phyloP scores from a whole-genome alignment of 2,329 filamentous ascomycete genomes.

The Diaporthe aspalathi region DNA sequence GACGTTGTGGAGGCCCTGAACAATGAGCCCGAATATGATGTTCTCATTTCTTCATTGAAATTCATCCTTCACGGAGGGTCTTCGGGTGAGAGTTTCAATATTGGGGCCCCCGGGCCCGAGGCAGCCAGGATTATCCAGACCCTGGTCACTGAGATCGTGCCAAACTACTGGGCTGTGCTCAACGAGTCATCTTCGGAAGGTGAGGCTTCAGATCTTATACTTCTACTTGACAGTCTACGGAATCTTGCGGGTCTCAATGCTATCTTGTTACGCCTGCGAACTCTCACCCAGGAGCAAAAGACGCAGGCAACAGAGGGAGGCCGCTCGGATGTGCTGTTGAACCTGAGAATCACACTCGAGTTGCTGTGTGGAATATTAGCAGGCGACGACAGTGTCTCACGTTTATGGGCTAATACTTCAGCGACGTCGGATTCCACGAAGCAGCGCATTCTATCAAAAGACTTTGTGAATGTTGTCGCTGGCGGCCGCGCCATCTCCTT shows the following conservation, averaged over 20 bases:
- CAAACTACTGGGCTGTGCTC: slow-evolving; percentile 83
- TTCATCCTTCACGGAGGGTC: slow-evolving; percentile 57
- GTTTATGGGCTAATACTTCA: slow-evolving; percentile 52
- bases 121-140: slow-evolving; percentile 80
- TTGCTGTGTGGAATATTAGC: slow-evolving; percentile 57
- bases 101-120: slow-evolving; percentile 72
- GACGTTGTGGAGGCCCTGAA: slow-evolving; percentile 71
- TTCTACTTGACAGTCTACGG: slow-evolving; percentile 73
- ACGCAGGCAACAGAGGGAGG: slow-evolving; percentile 51
- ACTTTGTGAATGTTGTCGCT: slow-evolving; percentile 59
- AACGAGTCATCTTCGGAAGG: slow-evolving; percentile 54
- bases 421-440: slow-evolving; percentile 41
- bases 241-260: slow-evolving; percentile 84
- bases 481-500: slow-evolving; percentile 62
- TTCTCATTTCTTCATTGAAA: slow-evolving; percentile 62
- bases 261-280: slow-evolving; percentile 75
- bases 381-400: slow-evolving; percentile 50
- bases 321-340: slow-evolving; percentile 56
- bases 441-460: slow-evolving; percentile 52
- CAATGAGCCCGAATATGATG: slow-evolving; percentile 70
- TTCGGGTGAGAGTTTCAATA: slow-evolving; percentile 58
- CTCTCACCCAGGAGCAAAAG: slow-evolving; percentile 66
- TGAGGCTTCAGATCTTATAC: slow-evolving; percentile 51
- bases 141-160: slow-evolving; percentile 79
- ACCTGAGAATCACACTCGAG: slow-evolving; percentile 57